Evolutionary conservation across 2,329 filamentous ascomycete species (phyloP), one percentile per base, ranked within the genome.

Genomic region (Ustilaginoidea virens): DNA sequence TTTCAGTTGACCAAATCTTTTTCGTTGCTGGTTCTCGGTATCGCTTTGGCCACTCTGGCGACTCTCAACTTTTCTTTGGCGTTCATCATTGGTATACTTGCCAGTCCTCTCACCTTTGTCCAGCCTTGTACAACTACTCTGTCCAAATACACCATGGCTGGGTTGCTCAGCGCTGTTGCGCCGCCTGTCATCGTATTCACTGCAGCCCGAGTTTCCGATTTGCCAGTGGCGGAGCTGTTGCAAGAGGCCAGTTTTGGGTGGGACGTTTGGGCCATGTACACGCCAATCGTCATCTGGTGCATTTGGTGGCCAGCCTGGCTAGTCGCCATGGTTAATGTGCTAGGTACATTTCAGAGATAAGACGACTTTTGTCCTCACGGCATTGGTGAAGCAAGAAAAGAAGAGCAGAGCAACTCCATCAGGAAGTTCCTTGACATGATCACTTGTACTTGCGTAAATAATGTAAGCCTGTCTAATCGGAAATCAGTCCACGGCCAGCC

Each of bases 291-390:
- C 8, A 67, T 93, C n/a, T 93, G 85, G 81, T 80, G 83, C 48
- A 74, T 93, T 24, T 94, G 86, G 86, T 90, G 83, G 79, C 86
- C 86, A 1, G 83, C 82, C 6, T 94, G 86, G 86, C 51, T 90
- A 21, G 67, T 74, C 5, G 80, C 67, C 2, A 58, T 61, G 33
- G 50, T 74, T 5, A 56, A 68, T 15, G 58, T 74, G 25, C 52
- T 71, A 31, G 65, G 65, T 5, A 38, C 36, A 23, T 17, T 6
- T 23, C 7, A 16, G 10, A 17, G n/a, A 22, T 29, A 9, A 13
- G 11, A 15, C 8, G 19, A 11, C 14, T 19, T 20, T 21, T 15
- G 5, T 13, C 13, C 19, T 16, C 14, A 28, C n/a, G n/a, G n/a
- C n/a, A n/a, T n/a, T n/a, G n/a, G n/a, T n/a, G n/a, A n/a, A n/a